A percentile compares a stretch with the other conserved stretches of the same genome.
phyloP scores from a whole-genome alignment of 306 rosid genomes.

The Ormosia emarginata region DNA sequence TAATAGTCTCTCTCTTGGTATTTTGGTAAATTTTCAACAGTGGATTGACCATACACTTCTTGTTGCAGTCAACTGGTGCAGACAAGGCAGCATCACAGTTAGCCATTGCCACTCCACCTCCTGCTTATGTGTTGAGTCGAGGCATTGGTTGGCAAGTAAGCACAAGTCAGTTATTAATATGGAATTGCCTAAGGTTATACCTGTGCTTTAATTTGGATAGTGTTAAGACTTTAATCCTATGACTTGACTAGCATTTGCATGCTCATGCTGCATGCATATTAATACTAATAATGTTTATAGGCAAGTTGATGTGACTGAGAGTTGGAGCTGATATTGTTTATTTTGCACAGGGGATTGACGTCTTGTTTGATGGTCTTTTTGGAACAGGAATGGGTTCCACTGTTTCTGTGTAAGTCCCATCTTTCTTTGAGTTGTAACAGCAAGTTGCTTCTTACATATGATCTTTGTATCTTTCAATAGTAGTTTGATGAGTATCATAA shows the following conservation, averaged over 20 bases:
- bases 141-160: slow-evolving; percentile 99
- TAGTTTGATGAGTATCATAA: too few relatives aligned
- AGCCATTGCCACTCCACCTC: slow-evolving; percentile 98
- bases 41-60: slow-evolving; percentile 10
- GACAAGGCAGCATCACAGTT: slow-evolving; percentile 86
- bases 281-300: not conserved
- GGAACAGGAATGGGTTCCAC: slow-evolving; percentile 87
- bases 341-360: slow-evolving; percentile 64
- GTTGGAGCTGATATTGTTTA: slow-evolving; percentile 16
- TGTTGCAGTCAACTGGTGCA: slow-evolving; percentile 82
- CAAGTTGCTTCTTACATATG: too few relatives aligned
- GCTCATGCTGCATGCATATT: not conserved
- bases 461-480: too few relatives aligned
- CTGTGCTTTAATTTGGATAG: not conserved
- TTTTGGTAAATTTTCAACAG: not conserved
- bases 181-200: not conserved
- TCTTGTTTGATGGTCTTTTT: slow-evolving; percentile 78
- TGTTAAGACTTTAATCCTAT: not conserved
- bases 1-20: not conserved
- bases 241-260: not conserved
- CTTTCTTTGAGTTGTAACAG: slow-evolving; percentile 30
- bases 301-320: not conserved
- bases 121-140: slow-evolving; percentile 92
- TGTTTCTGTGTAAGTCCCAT: slow-evolving; percentile 80
- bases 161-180: not conserved